A percentile compares a stretch with the other conserved stretches of the same genome.
phyloP scores from a whole-genome alignment of 805 yeast genomes.

The Suhomyces vadensis region DNA sequence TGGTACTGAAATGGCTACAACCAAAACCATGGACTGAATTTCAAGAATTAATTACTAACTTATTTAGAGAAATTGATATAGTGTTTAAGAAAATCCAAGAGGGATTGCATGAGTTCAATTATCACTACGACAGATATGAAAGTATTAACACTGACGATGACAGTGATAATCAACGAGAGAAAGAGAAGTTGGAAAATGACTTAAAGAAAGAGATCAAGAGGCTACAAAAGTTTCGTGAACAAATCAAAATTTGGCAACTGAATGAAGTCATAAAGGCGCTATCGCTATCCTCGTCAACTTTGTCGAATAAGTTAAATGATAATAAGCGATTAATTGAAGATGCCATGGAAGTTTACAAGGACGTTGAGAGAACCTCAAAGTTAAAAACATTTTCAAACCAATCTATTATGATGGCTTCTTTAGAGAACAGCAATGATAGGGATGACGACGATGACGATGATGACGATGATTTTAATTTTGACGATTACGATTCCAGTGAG shows the following conservation, averaged over 20 bases:
- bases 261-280: constrained; percentile 20
- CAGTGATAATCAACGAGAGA: constrained; percentile 45
- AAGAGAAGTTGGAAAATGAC: constrained; percentile 44
- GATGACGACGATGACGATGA: constrained; percentile 30
- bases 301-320: constrained; percentile 30
- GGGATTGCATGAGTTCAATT: constrained; percentile 46
- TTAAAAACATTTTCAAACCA: constrained; percentile 48
- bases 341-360: constrained; percentile 48
- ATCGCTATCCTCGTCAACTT: constrained; percentile 12
- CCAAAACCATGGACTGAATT: background rate
- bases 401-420: constrained; percentile 45
- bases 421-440: constrained; percentile 29
- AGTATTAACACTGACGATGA: constrained; percentile 29
- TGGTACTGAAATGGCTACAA: too few relatives aligned
- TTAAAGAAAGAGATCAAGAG: constrained; percentile 48
- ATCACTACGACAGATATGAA: constrained; percentile 46
- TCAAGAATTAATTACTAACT: constrained; percentile 1
- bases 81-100: constrained; percentile 47
- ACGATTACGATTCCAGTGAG: constrained; percentile 13
- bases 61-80: constrained; percentile 16
- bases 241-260: constrained; percentile 48
- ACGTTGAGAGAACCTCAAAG: constrained; percentile 43
- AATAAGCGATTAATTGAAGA: constrained; percentile 43
- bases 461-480: constrained; percentile 15
- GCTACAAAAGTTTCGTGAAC: constrained; percentile 47